Base-by-base conservation (phyloP, 2,329 filamentous ascomycete genomes). In the Hymenoscyphus albidus region DNA sequence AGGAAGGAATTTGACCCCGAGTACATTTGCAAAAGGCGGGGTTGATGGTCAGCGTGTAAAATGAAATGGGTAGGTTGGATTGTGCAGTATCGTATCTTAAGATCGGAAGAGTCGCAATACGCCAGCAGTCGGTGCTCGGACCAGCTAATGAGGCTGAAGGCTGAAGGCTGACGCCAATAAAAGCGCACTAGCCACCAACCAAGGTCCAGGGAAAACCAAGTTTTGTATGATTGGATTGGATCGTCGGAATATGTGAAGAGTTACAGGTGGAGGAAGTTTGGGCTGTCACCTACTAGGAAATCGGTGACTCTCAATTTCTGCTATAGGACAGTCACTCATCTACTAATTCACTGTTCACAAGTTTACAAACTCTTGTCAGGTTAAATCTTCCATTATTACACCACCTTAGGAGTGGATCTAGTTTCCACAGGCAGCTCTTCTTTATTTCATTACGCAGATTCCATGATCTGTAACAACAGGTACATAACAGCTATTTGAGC, bases 1-100 rank as follows among this genome's bases (percentile, higher is more conserved):
- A 96, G 80, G 78, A 89, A 97, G 69, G 91, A 88, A 81, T 91
- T 96, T 70, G 92, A 91, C 77, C 89, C 92, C 70, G 92, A 95
- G 81, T 92, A 98, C 94, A 97, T 54, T 54, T 54, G 48, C 48
- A 27, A 18, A 27, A 97, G 79, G 35, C 54, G 32, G 54, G 56
- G 40, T 40, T 42, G 76, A 62, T 54, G 64, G 68, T 63, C 66
- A 6, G 55, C n/a, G 54, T 57, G 9, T 35, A 35, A 18, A n/a
- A 35, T 35, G 55, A 57, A 57, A 38, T 35, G 55, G 32, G 55
- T 57, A 18, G 9, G 48, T 54, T 54, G 48, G 10, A 54, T 22
- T 22, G 18, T 22, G 5, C 12, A 27, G 27, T 27, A 27, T 54
- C n/a, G 10, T 35, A 35, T 35, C 35, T 35, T 35, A 7, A 18